Percentiles rank a stretch among this genome's conserved stretches.
These are phyloP conservation scores for Seiridium unicorne DNA, from an alignment of 2,329 filamentous ascomycete species.

Conservation along the genomic window DNA sequence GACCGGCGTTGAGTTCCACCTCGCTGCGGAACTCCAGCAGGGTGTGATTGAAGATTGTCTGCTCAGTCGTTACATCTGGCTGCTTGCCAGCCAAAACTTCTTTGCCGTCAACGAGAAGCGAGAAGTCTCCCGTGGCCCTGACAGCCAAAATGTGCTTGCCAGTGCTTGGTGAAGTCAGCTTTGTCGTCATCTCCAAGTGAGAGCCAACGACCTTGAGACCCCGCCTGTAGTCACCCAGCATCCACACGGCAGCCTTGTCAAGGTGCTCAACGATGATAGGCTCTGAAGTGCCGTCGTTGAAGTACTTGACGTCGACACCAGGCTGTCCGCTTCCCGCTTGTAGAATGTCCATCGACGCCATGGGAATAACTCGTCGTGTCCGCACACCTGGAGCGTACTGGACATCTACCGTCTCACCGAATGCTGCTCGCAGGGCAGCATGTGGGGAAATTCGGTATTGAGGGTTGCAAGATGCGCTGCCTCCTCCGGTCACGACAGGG, in stretches of 20 bases:
- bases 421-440: neutral
- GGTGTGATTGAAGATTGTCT: conserved; percentile 18
- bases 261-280: conserved; percentile 12
- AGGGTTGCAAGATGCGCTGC: conserved; percentile 3
- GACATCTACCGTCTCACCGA: neutral
- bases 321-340: conserved; percentile 9
- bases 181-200: conserved; percentile 12
- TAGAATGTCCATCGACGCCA: conserved; percentile 8
- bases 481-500: conserved; percentile 1
- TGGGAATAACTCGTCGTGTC: conserved; percentile 10
- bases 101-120: conserved; percentile 11
- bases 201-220: conserved; percentile 14
- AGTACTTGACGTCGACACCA: conserved; percentile 14
- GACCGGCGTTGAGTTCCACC: conserved; percentile 8
- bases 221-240: conserved; percentile 16
- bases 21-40: conserved; percentile 14
- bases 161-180: conserved; percentile 10
- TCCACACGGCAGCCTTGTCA: conserved; percentile 16
- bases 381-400: neutral
- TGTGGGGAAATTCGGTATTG: neutral
- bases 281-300: conserved; percentile 11
- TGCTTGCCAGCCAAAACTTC: conserved; percentile 11
- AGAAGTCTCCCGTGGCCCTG: conserved; percentile 12
- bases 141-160: conserved; percentile 14
- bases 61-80: conserved; percentile 13